phyloP scores from a whole-genome alignment of 768 basidiomycete species.

The Panus rudis region DNA sequence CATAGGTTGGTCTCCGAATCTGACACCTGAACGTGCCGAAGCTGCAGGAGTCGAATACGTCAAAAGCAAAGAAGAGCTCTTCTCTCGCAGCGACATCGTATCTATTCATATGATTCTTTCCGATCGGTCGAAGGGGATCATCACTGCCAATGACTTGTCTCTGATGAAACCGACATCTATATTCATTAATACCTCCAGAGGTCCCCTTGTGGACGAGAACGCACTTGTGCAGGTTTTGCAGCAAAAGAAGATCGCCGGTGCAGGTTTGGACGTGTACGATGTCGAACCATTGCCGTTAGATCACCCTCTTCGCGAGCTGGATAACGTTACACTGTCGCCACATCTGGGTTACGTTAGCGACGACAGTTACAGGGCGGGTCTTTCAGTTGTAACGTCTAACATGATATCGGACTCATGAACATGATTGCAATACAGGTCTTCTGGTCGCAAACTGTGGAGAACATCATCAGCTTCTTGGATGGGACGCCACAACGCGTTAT shows the following conservation, averaged over 20 bases:
- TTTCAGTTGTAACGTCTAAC: conserved; percentile 2
- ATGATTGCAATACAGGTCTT: conserved; percentile 29
- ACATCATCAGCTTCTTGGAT: conserved; percentile 48
- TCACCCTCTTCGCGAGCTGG: conserved; percentile 42
- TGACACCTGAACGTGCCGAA: conserved; percentile 50
- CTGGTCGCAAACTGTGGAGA: conserved; percentile 49
- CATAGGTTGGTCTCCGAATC: conserved; percentile 57
- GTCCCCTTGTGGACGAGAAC: conserved; percentile 54
- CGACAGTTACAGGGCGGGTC: conserved; percentile 40
- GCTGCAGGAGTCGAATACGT: conserved; percentile 44
- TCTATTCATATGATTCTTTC: conserved; percentile 57
- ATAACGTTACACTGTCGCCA: conserved; percentile 53
- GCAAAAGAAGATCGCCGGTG: conserved; percentile 44
- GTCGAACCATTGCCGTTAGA: conserved; percentile 56
- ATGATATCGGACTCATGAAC: background rate
- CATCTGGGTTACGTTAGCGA: conserved; percentile 55
- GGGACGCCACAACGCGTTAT: conserved; percentile 29
- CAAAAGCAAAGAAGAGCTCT: conserved; percentile 44
- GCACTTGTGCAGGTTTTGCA: conserved; percentile 45
- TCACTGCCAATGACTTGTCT: conserved; percentile 39
- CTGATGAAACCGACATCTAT: conserved; percentile 52
- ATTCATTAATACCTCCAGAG: conserved; percentile 62
- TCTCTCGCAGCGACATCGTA: conserved; percentile 49
- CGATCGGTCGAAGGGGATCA: conserved; percentile 40
- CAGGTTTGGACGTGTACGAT: conserved; percentile 62